Evolutionary conservation across 148 eudicot species (phyloP).

Genomic region (Camellia lanceoleosa): DNA sequence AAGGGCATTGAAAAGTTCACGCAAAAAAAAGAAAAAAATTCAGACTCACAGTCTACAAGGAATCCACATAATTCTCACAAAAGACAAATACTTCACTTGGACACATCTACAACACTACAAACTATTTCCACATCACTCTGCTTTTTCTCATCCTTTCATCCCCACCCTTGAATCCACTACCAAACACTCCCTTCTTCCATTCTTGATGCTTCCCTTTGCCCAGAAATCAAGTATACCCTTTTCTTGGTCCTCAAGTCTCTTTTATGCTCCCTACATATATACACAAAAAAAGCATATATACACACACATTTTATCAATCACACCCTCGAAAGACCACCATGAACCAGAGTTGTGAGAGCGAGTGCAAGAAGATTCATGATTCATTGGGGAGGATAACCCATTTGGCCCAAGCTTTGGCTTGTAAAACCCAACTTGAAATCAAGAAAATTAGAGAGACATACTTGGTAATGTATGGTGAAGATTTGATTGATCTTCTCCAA

Average conservation of each 20-base stretch:
- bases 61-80: conserved; percentile 22
- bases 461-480: conserved; percentile 54
- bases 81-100: conserved; percentile 3
- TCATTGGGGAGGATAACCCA: conserved; percentile 31
- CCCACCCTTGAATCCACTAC: background rate
- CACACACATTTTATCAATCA: background rate
- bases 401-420: conserved; percentile 30
- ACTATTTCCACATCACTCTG: conserved; percentile 21
- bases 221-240: background rate
- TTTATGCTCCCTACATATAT: background rate
- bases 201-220: background rate
- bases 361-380: conserved; percentile 59
- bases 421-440: conserved; percentile 30
- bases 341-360: conserved; percentile 33
- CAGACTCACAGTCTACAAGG: conserved; percentile 30
- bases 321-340: conserved; percentile 20
- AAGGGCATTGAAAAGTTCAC: background rate
- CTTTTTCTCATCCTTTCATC: background rate
- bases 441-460: conserved; percentile 45
- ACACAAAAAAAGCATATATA: background rate
- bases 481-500: conserved; percentile 30
- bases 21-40: too few species aligned
- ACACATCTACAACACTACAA: background rate
- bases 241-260: conserved; percentile 18
- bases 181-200: background rate